Evolutionary conservation across 2,329 filamentous ascomycete species (phyloP), one percentile per base, ranked within the genome.

Genomic region (Hypomyces perniciosus): DNA sequence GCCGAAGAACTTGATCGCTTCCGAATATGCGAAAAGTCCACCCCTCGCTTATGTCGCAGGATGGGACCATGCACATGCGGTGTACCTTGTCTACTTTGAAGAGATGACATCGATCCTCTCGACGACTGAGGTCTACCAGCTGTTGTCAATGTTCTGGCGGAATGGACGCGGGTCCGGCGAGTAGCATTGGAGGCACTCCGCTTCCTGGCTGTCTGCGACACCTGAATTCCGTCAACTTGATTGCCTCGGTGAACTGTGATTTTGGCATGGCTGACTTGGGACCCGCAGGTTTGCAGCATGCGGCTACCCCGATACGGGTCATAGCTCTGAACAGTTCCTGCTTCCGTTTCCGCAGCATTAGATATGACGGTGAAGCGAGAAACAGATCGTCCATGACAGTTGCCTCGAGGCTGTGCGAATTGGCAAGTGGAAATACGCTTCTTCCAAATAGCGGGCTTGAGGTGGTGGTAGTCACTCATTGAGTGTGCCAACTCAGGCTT

Each of bases 381-480:
- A 35, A 79, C 71, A 41, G 76, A 78, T 46, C 79, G 72, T 27
- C 74, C 74, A 56, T 78, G 73, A 4, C 77, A 75, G 50, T 71
- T 73, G 31, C 61, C 64, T 29, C 65, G 71, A 46, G 68, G 63
- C 46, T 76, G 71, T 2, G 72, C 71, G 61, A 85, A 85, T 55
- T 84, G 73, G 54, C 80, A 76, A 0, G 82, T 85, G 1, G 81
- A 83, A 44, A 82, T 74, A 42, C 80, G 77, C 60, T 79, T 83
- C 55, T 76, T 78, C 73, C 81, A 80, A 29, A 73, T 69, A 0
- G 72, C 68, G 8, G 81, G 80, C 50, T 76, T 77, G 35, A 88
- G 79, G 61, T 95, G 90, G 61, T 96, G 92, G 60, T 95, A 93
- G 62, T 97, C 92, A 67, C 90, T 96, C 50, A 85, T 80, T 1